These are phyloP conservation scores for Fusarium sp. DNA, from an alignment of 2,329 filamentous ascomycete species.

Conservation along the genomic window DNA sequence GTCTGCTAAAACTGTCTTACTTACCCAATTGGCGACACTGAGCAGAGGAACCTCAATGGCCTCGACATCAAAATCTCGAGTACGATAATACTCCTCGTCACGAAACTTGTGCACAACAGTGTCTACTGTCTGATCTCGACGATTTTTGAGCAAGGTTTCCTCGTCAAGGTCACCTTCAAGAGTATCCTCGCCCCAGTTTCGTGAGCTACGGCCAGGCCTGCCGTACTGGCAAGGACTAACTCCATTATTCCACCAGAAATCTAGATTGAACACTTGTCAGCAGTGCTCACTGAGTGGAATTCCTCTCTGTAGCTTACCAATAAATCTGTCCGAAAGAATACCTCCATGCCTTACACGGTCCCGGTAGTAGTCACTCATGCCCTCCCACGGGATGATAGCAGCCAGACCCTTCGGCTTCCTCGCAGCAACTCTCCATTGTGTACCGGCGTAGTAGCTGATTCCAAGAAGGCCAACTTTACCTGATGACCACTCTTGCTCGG, in stretches of 20 bases:
- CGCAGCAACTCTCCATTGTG: conserved; percentile 59
- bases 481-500: conserved; percentile 54
- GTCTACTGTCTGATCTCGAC: conserved; percentile 57
- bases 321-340: conserved; percentile 67
- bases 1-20: conserved; percentile 36
- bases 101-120: conserved; percentile 64
- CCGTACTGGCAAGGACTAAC: conserved; percentile 69
- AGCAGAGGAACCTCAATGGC: conserved; percentile 75
- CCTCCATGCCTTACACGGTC: conserved; percentile 69
- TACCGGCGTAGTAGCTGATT: conserved; percentile 56
- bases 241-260: conserved; percentile 38
- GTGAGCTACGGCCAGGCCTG: conserved; percentile 55
- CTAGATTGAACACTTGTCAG: rapidly evolving
- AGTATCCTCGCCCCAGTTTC: conserved; percentile 63
- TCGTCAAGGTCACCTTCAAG: conserved; percentile 66
- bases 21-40: conserved; percentile 76
- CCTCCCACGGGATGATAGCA: conserved; percentile 60
- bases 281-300: rapidly evolving
- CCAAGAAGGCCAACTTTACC: conserved; percentile 60
- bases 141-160: conserved; percentile 58
- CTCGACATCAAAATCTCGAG: conserved; percentile 69
- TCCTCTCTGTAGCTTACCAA: conserved; percentile 40
- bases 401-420: conserved; percentile 55
- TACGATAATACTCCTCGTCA: conserved; percentile 71
- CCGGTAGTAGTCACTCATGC: conserved; percentile 63